Percentiles rank a stretch among this genome's conserved stretches.
Conservation (phyloP, 169 alveolate genomes). For the Fabrea salina region DNA sequence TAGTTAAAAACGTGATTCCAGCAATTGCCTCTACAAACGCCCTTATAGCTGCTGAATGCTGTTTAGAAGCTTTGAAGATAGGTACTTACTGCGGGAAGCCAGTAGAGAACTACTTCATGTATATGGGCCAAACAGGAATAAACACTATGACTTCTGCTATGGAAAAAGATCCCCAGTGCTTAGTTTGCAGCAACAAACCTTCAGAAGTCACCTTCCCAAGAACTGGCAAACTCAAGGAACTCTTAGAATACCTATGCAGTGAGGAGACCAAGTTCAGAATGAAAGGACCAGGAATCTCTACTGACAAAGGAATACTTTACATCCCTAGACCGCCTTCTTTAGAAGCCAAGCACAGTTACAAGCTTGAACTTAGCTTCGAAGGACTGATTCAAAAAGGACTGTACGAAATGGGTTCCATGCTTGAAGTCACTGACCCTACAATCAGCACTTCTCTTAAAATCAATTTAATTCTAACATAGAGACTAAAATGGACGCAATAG, state of each 20-base stretch:
- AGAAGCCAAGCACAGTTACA: constrained; percentile 42
- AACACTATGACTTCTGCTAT: constrained; percentile 49
- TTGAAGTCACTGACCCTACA: constrained; percentile 8
- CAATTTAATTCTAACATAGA: too few relatives aligned
- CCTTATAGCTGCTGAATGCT: constrained; percentile 80
- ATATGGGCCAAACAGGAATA: constrained; percentile 78
- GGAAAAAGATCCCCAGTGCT: constrained; percentile 47
- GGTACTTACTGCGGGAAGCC: constrained; percentile 60
- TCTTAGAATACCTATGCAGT: neutral
- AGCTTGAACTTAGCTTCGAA: constrained; percentile 33
- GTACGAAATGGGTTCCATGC: neutral
- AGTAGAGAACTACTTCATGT: constrained; percentile 75
- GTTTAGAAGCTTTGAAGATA: constrained; percentile 75
- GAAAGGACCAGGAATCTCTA: constrained; percentile 32
- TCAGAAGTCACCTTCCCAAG: neutral
- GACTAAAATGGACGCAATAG: constrained; percentile 25
- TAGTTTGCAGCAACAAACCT: constrained; percentile 38
- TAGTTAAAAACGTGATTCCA: constrained; percentile 85
- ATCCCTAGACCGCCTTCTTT: constrained; percentile 46
- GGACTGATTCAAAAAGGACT: neutral
- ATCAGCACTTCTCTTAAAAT: neutral
- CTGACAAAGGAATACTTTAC: constrained; percentile 29
- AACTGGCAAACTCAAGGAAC: neutral
- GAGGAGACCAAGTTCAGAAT: neutral
- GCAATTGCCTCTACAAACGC: constrained; percentile 88